Evolutionary conservation across 495 filamentous ascomycete genomes (phyloP).

Genomic region (Schizothecium vesticola): DNA sequence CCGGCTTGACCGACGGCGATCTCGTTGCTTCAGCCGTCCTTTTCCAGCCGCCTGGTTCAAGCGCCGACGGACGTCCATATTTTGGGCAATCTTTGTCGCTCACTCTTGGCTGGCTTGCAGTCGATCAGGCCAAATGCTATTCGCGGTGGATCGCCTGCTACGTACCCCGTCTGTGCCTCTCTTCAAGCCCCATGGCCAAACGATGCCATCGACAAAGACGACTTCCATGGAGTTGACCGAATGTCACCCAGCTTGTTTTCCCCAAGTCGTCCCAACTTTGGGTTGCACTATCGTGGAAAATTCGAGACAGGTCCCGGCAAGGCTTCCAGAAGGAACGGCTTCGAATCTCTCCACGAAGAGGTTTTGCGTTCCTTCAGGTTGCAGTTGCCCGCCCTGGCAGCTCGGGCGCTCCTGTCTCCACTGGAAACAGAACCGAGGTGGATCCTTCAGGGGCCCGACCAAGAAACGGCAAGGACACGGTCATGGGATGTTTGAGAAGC

Average conservation of each 20-base stretch:
- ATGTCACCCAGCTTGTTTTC: neutral
- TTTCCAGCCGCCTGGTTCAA: neutral
- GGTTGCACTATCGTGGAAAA: neutral
- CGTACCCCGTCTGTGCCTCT: neutral
- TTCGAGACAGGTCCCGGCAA: neutral
- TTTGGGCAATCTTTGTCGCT: neutral
- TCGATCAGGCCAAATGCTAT: neutral
- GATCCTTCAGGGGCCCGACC: neutral
- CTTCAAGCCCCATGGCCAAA: neutral
- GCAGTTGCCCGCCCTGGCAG: neutral
- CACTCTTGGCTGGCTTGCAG: neutral
- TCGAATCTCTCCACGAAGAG: too few relatives aligned
- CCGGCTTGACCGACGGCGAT: neutral
- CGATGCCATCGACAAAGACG: neutral
- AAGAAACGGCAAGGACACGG: conserved; percentile 31
- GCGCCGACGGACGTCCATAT: neutral
- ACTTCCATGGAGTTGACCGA: neutral
- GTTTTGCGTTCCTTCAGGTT: neutral
- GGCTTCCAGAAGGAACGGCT: neutral
- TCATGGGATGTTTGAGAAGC: neutral
- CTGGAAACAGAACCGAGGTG: neutral
- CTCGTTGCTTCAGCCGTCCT: neutral
- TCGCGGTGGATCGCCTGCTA: neutral
- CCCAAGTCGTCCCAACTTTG: neutral
- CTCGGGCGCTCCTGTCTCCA: neutral